A percentile compares a stretch with the other conserved stretches of the same genome.
Conservation (phyloP, 352 stramenopile genomes). For the Pythium sukuiense region DNA sequence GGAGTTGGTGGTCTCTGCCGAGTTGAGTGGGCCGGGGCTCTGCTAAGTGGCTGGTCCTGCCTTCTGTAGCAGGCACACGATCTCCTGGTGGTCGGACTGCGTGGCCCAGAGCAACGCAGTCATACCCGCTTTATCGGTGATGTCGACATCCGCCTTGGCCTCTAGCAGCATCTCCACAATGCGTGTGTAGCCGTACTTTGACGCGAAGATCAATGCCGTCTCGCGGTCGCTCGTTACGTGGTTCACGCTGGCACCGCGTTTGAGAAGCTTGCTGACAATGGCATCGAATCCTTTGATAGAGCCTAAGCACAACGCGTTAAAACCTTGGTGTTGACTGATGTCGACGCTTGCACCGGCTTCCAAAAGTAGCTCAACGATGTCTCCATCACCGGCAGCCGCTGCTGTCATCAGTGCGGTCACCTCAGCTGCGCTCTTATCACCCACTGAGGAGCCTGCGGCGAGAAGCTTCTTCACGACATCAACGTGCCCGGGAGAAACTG, state of each 20-base stretch:
- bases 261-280: background rate
- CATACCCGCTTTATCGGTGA: background rate
- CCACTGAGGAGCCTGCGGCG: too few species aligned
- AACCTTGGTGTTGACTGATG: background rate
- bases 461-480: too few species aligned
- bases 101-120: background rate
- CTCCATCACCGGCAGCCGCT: background rate
- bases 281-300: background rate
- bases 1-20: too few species aligned
- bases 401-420: too few species aligned
- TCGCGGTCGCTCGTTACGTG: background rate
- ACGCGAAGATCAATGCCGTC: background rate
- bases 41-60: too few species aligned
- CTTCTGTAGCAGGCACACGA: background rate
- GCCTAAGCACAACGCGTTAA: background rate
- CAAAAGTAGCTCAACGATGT: background rate
- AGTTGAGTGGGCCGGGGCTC: too few species aligned
- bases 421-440: too few species aligned
- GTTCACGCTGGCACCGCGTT: background rate
- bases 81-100: background rate
- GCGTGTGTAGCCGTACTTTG: background rate
- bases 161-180: background rate
- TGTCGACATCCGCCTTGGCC: background rate
- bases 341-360: background rate
- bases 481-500: too few species aligned